Evolutionary conservation across 805 yeast species (phyloP).

Genomic region (Dipodascus albidus): DNA sequence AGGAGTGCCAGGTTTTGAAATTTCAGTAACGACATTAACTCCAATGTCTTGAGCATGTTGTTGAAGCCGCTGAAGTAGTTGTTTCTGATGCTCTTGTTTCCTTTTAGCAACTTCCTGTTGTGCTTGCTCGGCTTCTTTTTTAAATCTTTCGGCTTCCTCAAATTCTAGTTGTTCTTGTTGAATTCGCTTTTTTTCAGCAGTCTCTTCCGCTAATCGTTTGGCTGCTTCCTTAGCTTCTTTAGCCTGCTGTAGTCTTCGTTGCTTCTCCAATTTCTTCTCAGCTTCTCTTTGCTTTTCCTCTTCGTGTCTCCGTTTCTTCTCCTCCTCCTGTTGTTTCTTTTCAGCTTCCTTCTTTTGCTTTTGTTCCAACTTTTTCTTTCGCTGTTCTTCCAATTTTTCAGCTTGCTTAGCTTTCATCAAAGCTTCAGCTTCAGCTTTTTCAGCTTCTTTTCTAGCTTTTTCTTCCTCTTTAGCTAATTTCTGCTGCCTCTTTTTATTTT

Average conservation of each 20-base stretch:
- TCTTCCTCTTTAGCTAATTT: constrained; percentile 31
- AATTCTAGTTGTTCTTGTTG: constrained; percentile 25
- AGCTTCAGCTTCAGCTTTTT: constrained; percentile 22
- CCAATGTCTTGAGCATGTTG: constrained; percentile 9
- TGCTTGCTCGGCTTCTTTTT: constrained; percentile 14
- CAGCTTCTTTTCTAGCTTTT: constrained; percentile 24
- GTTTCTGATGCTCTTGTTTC: constrained; percentile 7
- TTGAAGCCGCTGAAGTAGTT: constrained; percentile 4
- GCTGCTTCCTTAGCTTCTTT: constrained; percentile 11
- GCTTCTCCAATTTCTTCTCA: constrained; percentile 14
- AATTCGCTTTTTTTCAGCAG: constrained; percentile 8
- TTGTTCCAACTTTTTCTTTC: constrained; percentile 21
- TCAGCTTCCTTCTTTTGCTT: constrained; percentile 23
- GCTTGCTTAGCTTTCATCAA: constrained; percentile 18
- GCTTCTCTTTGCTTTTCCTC: constrained; percentile 20
- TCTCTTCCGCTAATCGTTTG: background rate
- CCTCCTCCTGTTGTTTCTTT: constrained; percentile 18
- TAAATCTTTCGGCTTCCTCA: constrained; percentile 18
- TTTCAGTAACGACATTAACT: constrained; percentile 1
- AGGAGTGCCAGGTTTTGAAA: background rate
- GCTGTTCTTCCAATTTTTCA: constrained; percentile 19
- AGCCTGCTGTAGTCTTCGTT: constrained; percentile 9
- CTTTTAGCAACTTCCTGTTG: constrained; percentile 5
- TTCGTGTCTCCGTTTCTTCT: constrained; percentile 15
- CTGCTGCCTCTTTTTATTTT: constrained; percentile 30